These are phyloP conservation scores for Mimosa pudica DNA, from an alignment of 306 rosid species.

Conservation along the genomic window DNA sequence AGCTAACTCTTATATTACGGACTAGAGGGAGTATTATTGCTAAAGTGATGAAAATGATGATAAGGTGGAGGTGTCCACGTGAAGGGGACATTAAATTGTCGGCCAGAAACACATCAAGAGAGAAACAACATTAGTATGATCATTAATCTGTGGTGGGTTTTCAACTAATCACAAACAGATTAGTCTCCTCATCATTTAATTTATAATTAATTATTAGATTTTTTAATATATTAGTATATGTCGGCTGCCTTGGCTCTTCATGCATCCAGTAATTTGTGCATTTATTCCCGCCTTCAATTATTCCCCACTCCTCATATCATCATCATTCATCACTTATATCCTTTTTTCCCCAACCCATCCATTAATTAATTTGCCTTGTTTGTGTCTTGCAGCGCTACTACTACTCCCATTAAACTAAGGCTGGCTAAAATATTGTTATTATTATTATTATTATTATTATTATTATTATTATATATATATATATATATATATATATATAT, in stretches of 20 bases:
- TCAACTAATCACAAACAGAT: constrained; percentile 8
- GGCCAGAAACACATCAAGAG: constrained; percentile 3
- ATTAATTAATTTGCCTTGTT: not conserved
- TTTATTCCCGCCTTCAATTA: constrained; percentile 21
- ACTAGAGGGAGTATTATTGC: not conserved
- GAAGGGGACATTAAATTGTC: constrained; percentile 21
- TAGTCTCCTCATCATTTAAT: not conserved
- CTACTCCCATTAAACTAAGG: not conserved
- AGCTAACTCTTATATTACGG: too few species aligned
- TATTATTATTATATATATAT: too few species aligned
- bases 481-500: too few species aligned
- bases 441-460: too few species aligned
- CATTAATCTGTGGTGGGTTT: not conserved
- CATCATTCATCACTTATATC: not conserved
- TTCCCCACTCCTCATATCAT: not conserved
- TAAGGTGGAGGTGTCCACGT: not conserved
- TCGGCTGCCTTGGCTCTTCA: constrained; percentile 20
- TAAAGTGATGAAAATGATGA: not conserved
- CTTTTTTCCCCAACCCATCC: not conserved
- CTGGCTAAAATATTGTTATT: too few species aligned
- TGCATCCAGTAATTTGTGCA: constrained; percentile 14
- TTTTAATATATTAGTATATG: not conserved
- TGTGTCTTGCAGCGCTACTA: not conserved
- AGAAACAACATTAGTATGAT: not conserved
- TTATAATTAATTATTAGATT: not conserved